Evolutionary conservation across 176 grass and related monocot species (phyloP).

Genomic region (Saccharum spontaneum): DNA sequence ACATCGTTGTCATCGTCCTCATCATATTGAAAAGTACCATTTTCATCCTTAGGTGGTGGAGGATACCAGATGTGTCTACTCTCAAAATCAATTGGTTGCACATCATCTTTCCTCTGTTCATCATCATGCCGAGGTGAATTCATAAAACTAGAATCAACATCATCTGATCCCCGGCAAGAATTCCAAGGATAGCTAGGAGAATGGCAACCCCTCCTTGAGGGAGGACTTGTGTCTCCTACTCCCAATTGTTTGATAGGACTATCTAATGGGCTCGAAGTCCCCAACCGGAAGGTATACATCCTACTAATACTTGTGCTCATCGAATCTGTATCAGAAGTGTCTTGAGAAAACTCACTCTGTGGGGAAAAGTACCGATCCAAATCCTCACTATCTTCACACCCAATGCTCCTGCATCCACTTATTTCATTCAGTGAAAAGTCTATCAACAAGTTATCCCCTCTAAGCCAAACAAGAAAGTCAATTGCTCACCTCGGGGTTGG

Average conservation of each 20-base stretch:
- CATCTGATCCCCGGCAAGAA: constrained; percentile 33
- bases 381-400: constrained; percentile 65
- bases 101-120: constrained; percentile 27
- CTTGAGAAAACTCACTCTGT: constrained; percentile 64
- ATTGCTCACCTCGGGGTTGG: constrained; percentile 42
- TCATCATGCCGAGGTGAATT: constrained; percentile 36
- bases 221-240: constrained; percentile 56
- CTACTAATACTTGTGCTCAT: constrained; percentile 60
- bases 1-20: constrained; percentile 59
- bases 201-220: constrained; percentile 33
- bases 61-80: constrained; percentile 72
- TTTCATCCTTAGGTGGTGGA: constrained; percentile 68
- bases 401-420: constrained; percentile 59
- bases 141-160: constrained; percentile 42
- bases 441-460: neutral
- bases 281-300: constrained; percentile 61
- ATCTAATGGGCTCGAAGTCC: constrained; percentile 55
- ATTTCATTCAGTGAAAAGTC: neutral
- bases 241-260: constrained; percentile 58
- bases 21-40: constrained; percentile 59
- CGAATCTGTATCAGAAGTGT: constrained; percentile 75
- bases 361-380: constrained; percentile 63
- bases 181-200: constrained; percentile 51
- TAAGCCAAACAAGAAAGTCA: constrained; percentile 6
- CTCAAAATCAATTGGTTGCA: constrained; percentile 62